Conservation (phyloP, 441 rosid species). For the Euphorbia corollata region DNA sequence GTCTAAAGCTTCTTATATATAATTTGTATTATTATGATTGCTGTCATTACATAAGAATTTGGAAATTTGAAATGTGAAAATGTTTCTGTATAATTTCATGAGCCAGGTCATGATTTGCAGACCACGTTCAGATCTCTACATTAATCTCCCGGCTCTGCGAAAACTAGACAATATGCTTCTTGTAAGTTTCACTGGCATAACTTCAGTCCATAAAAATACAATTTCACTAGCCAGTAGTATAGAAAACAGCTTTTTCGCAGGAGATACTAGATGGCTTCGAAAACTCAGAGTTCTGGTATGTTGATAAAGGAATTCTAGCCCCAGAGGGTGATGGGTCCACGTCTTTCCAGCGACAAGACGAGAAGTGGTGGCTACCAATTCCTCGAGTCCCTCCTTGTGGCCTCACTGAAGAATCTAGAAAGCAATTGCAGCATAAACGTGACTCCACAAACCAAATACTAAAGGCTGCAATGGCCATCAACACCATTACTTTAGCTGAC, state of each 20-base stretch:
- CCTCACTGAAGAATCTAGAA: conserved; percentile 64
- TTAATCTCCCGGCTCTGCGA: conserved; percentile 80
- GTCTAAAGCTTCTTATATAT: too few relatives aligned
- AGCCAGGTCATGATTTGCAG: conserved; percentile 91
- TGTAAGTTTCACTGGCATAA: conserved; percentile 37
- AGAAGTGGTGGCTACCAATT: conserved; percentile 98
- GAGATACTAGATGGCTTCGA: conserved; percentile 82
- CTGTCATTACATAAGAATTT: too few relatives aligned
- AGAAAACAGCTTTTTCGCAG: conserved; percentile 31
- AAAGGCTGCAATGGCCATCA: conserved; percentile 97
- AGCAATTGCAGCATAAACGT: conserved; percentile 78
- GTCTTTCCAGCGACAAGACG: conserved; percentile 90
- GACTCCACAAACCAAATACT: conserved; percentile 92
- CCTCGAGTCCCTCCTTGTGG: conserved; percentile 88
- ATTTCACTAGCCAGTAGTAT: conserved; percentile 4
- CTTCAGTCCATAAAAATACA: conserved; percentile 11
- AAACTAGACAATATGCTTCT: conserved; percentile 97
- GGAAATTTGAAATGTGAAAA: too few relatives aligned
- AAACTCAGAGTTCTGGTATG: conserved; percentile 82
- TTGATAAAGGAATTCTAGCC: conserved; percentile 82
- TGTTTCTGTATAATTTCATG: neutral
- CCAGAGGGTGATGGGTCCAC: conserved; percentile 70
- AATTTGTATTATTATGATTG: too few relatives aligned
- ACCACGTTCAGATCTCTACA: conserved; percentile 80
- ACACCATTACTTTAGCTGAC: conserved; percentile 64